Percentiles rank a stretch among this genome's conserved stretches.
Evolutionary conservation across 768 basidiomycete species (phyloP).

Genomic region (Pisolithus albus): DNA sequence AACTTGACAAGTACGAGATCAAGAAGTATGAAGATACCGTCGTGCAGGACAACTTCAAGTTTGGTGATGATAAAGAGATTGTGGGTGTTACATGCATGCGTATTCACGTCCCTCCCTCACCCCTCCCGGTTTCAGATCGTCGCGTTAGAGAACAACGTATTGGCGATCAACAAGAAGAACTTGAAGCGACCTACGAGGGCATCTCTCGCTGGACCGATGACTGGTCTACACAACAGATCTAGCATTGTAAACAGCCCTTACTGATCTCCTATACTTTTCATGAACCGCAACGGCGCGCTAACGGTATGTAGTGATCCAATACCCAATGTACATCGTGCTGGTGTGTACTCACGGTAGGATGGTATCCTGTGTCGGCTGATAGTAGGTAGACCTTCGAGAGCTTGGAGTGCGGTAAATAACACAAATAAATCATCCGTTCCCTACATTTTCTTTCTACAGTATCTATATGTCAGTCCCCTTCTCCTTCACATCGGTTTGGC

Average conservation of each 20-base stretch:
- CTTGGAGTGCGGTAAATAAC: conserved; percentile 14
- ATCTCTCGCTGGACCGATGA: conserved; percentile 51
- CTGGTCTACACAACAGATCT: conserved; percentile 43
- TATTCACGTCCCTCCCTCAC: conserved; percentile 4
- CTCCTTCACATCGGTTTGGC: not conserved
- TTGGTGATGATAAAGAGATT: conserved; percentile 95
- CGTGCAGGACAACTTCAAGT: conserved; percentile 97
- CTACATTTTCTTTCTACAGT: not conserved
- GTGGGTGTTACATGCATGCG: conserved; percentile 38
- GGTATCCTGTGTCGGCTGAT: too few relatives aligned
- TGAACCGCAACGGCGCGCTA: too few relatives aligned
- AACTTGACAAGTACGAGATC: conserved; percentile 89
- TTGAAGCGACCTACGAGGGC: conserved; percentile 75
- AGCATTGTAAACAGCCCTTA: conserved; percentile 65
- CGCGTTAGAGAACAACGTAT: conserved; percentile 87
- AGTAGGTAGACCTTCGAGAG: conserved; percentile 1
- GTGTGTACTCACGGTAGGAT: not conserved
- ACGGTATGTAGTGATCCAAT: conserved; percentile 11
- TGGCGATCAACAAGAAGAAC: conserved; percentile 91
- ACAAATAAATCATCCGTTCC: conserved; percentile 10
- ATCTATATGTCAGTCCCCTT: conserved; percentile 10
- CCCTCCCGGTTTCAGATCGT: conserved; percentile 59
- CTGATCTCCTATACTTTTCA: conserved; percentile 18
- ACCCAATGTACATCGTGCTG: conserved; percentile 4
- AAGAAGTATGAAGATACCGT: conserved; percentile 93